phyloP scores from a whole-genome alignment of 768 basidiomycete species.

The Rhodosporidiobolus odoratus region DNA sequence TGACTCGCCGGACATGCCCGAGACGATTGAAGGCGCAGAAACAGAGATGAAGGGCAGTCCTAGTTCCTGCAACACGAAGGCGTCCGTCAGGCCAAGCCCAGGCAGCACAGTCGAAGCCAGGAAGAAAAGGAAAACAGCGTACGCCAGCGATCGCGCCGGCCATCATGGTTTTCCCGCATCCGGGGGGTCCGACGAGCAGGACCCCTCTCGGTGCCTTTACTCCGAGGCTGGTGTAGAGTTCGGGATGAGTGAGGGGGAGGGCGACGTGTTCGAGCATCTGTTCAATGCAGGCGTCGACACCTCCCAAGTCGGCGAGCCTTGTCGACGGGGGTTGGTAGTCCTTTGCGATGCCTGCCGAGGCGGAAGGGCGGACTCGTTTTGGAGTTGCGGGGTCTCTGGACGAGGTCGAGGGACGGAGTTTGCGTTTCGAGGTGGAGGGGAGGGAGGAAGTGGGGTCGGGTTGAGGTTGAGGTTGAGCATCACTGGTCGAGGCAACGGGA shows the following conservation, averaged over 20 bases:
- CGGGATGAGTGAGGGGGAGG: conserved; percentile 89
- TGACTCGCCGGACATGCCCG: conserved; percentile 97
- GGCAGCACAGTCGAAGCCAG: neutral
- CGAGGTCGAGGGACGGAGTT: conserved; percentile 32
- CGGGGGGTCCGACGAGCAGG: conserved; percentile 87
- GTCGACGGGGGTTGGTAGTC: conserved; percentile 20
- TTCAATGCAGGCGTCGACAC: conserved; percentile 76
- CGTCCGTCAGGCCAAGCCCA: neutral
- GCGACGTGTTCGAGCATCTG: conserved; percentile 95
- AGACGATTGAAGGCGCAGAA: conserved; percentile 91
- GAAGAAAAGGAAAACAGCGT: conserved; percentile 44
- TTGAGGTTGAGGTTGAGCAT: neutral
- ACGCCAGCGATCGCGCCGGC: conserved; percentile 95
- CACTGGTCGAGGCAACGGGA: neutral
- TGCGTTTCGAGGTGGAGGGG: conserved; percentile 22
- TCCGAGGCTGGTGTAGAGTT: conserved; percentile 88
- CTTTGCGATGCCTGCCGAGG: conserved; percentile 41
- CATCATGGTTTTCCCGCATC: conserved; percentile 91
- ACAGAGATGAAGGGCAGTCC: conserved; percentile 87
- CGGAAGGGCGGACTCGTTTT: conserved; percentile 57
- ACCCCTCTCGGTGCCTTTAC: conserved; percentile 89
- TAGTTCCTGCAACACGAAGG: conserved; percentile 60
- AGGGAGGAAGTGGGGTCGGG: neutral
- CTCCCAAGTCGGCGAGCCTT: conserved; percentile 72
- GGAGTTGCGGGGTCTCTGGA: conserved; percentile 45